A percentile compares a stretch with the other conserved stretches of the same genome.
Conservation (phyloP, 305 asterid species). For the Fraxinus velutina region DNA sequence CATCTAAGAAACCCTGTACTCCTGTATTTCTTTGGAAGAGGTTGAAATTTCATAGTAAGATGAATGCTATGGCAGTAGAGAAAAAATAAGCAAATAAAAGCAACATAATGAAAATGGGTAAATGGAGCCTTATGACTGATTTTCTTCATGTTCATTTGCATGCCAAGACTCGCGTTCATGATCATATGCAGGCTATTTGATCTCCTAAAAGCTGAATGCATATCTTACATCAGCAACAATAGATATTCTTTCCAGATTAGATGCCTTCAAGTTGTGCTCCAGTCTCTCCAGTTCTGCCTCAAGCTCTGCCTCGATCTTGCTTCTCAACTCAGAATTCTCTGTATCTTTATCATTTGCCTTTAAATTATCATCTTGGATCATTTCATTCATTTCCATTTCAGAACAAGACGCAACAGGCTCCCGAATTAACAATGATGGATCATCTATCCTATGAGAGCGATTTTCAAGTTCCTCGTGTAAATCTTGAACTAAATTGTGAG, state of each 20-base stretch:
- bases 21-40: neutral
- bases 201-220: conserved; percentile 17
- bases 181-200: neutral
- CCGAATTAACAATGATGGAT: conserved; percentile 18
- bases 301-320: conserved; percentile 76
- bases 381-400: conserved; percentile 10
- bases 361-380: neutral
- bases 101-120: neutral
- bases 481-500: conserved; percentile 56
- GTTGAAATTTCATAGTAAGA: neutral
- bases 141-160: neutral
- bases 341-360: conserved; percentile 18
- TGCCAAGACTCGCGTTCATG: neutral
- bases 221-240: conserved; percentile 42
- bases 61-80: neutral
- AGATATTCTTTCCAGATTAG: conserved; percentile 37
- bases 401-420: conserved; percentile 39
- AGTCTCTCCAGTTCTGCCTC: conserved; percentile 75
- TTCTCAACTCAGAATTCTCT: conserved; percentile 42
- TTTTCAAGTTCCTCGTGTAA: conserved; percentile 60
- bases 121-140: neutral
- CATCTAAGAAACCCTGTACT: neutral
- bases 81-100: neutral
- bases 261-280: conserved; percentile 45
- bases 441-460: conserved; percentile 23